Evolutionary conservation across 768 basidiomycete genomes (phyloP).

Genomic region (Boletus bicolor): DNA sequence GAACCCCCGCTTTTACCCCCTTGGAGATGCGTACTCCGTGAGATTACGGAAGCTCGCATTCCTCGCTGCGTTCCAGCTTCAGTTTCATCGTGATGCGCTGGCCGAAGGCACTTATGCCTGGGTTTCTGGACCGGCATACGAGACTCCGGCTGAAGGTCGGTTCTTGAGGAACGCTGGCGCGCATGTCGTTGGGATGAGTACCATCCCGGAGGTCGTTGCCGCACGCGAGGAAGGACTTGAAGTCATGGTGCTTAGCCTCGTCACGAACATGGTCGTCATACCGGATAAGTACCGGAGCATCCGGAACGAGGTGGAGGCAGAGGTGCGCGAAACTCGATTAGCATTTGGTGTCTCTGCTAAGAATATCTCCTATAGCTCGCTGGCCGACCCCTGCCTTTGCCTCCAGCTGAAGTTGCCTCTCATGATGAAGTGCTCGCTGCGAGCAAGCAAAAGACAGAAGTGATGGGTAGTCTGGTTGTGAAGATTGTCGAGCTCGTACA

Average conservation of each 20-base stretch:
- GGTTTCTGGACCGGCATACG: slow-evolving; percentile 89
- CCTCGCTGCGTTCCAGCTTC: slow-evolving; percentile 62
- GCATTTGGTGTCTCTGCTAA: not conserved
- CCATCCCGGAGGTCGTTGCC: slow-evolving; percentile 83
- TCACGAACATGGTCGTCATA: slow-evolving; percentile 83
- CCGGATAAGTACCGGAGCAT: slow-evolving; percentile 64
- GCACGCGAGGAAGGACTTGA: slow-evolving; percentile 74
- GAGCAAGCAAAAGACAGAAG: slow-evolving; percentile 64
- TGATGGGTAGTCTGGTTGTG: slow-evolving; percentile 70
- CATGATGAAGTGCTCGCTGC: slow-evolving; percentile 76
- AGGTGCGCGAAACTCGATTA: slow-evolving; percentile 43
- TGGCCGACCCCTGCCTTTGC: slow-evolving; percentile 47
- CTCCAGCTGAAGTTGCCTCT: slow-evolving; percentile 50
- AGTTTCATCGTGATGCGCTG: slow-evolving; percentile 51
- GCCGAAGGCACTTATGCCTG: slow-evolving; percentile 86
- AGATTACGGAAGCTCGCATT: slow-evolving; percentile 69
- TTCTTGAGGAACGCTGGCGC: slow-evolving; percentile 73
- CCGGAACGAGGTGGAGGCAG: slow-evolving; percentile 71
- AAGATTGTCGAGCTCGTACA: slow-evolving; percentile 50
- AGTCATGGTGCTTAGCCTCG: slow-evolving; percentile 76
- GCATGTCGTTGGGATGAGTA: slow-evolving; percentile 94
- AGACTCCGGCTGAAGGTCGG: slow-evolving; percentile 82
- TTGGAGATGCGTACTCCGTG: slow-evolving; percentile 80
- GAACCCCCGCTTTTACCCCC: slow-evolving; percentile 75
- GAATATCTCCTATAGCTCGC: slow-evolving; percentile 45